Percentiles rank a stretch among this genome's conserved stretches.
Conservation (phyloP, 108 stramenopile genomes). For the Nannochloropsis salina region DNA sequence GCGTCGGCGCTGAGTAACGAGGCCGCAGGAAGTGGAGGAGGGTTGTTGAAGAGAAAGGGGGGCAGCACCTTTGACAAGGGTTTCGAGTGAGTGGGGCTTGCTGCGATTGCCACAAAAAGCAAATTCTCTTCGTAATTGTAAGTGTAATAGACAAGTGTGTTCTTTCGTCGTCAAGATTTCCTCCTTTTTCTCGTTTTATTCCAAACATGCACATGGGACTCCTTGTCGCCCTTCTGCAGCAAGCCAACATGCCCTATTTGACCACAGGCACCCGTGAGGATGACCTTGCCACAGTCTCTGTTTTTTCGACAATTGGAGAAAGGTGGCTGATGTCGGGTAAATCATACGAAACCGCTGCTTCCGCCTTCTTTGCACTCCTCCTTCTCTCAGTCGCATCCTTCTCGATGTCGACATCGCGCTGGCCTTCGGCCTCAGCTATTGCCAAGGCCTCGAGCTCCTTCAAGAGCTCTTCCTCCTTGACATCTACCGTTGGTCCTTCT, state of each 20-base stretch:
- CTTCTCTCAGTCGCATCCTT: background rate
- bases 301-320: background rate
- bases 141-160: too few relatives aligned
- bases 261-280: too few relatives aligned
- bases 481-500: background rate
- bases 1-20: conserved; percentile 15
- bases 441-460: background rate
- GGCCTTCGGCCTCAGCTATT: background rate
- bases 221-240: too few relatives aligned
- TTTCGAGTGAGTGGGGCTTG: background rate
- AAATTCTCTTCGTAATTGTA: too few relatives aligned
- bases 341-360: background rate
- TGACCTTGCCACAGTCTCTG: background rate
- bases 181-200: too few relatives aligned
- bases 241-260: too few relatives aligned
- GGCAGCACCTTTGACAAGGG: background rate
- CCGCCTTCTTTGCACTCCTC: background rate
- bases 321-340: background rate
- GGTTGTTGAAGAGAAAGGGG: background rate
- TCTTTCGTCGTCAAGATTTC: too few relatives aligned
- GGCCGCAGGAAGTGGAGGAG: background rate
- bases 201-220: too few relatives aligned
- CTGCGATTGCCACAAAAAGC: too few relatives aligned
- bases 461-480: background rate
- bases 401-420: too few relatives aligned